Evolutionary conservation across 129 eudicot genomes (phyloP).

Genomic region (Lactuca saligna): DNA sequence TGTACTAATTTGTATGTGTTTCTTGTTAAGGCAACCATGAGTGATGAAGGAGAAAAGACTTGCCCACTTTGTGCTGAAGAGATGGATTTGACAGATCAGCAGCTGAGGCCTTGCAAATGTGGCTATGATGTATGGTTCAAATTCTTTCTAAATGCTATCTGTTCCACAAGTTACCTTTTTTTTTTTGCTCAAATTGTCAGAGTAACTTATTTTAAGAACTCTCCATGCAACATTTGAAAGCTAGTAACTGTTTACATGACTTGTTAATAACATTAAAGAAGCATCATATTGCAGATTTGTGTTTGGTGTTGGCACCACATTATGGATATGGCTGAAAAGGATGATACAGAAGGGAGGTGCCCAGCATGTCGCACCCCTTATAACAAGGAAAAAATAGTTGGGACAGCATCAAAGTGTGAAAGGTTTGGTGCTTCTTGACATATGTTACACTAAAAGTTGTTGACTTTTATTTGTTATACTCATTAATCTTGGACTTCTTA

Average conservation of each 20-base stretch:
- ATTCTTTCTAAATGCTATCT: not conserved
- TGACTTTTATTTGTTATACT: constrained; percentile 6
- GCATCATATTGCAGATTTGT: constrained; percentile 62
- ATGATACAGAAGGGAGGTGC: constrained; percentile 89
- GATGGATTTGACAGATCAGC: constrained; percentile 99
- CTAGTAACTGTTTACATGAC: not conserved
- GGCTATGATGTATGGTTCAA: constrained; percentile 64
- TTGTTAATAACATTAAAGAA: not conserved
- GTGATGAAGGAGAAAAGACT: constrained; percentile 91
- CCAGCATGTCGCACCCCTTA: constrained; percentile 97
- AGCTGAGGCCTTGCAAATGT: constrained; percentile 94
- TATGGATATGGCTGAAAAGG: constrained; percentile 99
- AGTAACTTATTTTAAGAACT: not conserved
- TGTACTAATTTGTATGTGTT: constrained; percentile 19
- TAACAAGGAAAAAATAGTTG: constrained; percentile 94
- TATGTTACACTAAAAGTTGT: not conserved
- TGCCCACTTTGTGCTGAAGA: constrained; percentile 99
- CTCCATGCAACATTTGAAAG: constrained; percentile 11
- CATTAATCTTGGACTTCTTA: constrained; percentile 1
- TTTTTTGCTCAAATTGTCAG: not conserved
- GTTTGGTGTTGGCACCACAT: constrained; percentile 99
- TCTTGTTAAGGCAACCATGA: constrained; percentile 68
- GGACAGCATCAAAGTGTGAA: constrained; percentile 72
- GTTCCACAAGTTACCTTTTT: constrained; percentile 3
- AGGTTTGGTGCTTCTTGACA: constrained; percentile 50